Evolutionary conservation across 352 stramenopile genomes (phyloP).

Genomic region (Pythium guiyangense): DNA sequence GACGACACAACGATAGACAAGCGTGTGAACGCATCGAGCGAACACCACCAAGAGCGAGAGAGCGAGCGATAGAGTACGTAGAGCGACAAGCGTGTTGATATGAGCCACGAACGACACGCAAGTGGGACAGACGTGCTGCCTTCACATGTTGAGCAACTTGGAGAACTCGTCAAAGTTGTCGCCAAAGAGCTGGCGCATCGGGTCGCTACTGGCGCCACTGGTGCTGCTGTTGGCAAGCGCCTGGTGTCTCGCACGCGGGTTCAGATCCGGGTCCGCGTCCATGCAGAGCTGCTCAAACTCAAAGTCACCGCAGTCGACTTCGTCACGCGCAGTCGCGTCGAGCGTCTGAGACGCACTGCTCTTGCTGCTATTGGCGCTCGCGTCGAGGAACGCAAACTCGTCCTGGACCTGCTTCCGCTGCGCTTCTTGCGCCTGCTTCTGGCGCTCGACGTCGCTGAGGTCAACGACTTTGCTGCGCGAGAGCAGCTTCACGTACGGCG

Average conservation of each 20-base stretch:
- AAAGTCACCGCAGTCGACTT: slow-evolving; percentile 56
- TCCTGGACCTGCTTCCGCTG: slow-evolving; percentile 16
- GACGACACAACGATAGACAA: not conserved
- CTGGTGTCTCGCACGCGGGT: slow-evolving; percentile 5
- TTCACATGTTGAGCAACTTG: slow-evolving; percentile 20
- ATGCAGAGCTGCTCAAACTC: slow-evolving; percentile 81
- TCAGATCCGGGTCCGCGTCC: slow-evolving; percentile 72
- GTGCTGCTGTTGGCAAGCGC: not conserved
- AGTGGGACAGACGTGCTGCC: too few species aligned
- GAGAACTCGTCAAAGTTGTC: slow-evolving; percentile 46
- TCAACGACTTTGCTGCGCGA: slow-evolving; percentile 81
- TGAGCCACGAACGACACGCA: too few species aligned
- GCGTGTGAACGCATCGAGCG: not conserved
- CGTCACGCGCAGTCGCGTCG: slow-evolving; percentile 4
- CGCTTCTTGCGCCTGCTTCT: slow-evolving; percentile 30
- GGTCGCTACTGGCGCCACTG: slow-evolving; percentile 4
- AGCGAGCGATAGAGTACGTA: too few species aligned
- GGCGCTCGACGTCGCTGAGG: slow-evolving; percentile 38
- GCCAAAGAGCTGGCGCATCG: slow-evolving; percentile 33
- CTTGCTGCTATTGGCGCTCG: not conserved
- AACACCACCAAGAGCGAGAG: too few species aligned
- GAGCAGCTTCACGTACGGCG: slow-evolving; percentile 74
- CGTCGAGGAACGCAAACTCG: slow-evolving; percentile 21
- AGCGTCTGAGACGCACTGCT: not conserved
- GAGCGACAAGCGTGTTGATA: too few species aligned